These are phyloP conservation scores for Aspergillus ibericus DNA, from an alignment of 2,329 filamentous ascomycete genomes.

Conservation along the genomic window DNA sequence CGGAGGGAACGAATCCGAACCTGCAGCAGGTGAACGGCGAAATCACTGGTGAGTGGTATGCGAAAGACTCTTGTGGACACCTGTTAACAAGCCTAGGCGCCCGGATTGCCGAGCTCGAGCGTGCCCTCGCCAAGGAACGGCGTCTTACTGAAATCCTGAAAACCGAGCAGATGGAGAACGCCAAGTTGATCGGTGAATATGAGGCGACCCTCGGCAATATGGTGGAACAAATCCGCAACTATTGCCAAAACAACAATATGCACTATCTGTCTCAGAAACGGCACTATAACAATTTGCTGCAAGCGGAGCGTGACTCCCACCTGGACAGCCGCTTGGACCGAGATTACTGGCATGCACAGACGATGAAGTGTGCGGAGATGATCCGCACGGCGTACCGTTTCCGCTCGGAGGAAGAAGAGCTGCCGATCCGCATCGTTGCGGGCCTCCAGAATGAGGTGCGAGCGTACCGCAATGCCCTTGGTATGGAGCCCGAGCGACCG, in stretches of 20 bases:
- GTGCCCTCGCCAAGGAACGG: conserved; percentile 48
- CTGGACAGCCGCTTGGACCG: conserved; percentile 50
- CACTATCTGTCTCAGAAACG: conserved; percentile 48
- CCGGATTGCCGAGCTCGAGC: conserved; percentile 51
- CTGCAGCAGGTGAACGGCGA: conserved; percentile 48
- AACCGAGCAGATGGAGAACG: conserved; percentile 50
- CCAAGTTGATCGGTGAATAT: conserved; percentile 50
- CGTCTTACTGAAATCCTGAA: conserved; percentile 44
- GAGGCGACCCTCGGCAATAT: conserved; percentile 49
- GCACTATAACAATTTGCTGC: conserved; percentile 52
- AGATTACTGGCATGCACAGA: conserved; percentile 51
- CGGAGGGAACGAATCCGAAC: conserved; percentile 40
- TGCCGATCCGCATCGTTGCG: conserved; percentile 45
- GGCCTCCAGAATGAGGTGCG: conserved; percentile 52
- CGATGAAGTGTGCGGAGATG: conserved; percentile 50
- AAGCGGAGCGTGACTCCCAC: conserved; percentile 52
- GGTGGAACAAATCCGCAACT: conserved; percentile 53
- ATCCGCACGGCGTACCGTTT: conserved; percentile 49
- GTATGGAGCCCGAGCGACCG: conserved; percentile 49
- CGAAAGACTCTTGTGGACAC: background rate
- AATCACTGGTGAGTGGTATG: conserved; percentile 36
- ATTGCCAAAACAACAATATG: conserved; percentile 51
- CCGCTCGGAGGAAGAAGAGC: conserved; percentile 50
- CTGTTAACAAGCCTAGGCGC: conserved; percentile 34
- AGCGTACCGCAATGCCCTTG: conserved; percentile 48